Evolutionary conservation across 73 alveolate genomes (phyloP).

Genomic region (Uronychia setigera): DNA sequence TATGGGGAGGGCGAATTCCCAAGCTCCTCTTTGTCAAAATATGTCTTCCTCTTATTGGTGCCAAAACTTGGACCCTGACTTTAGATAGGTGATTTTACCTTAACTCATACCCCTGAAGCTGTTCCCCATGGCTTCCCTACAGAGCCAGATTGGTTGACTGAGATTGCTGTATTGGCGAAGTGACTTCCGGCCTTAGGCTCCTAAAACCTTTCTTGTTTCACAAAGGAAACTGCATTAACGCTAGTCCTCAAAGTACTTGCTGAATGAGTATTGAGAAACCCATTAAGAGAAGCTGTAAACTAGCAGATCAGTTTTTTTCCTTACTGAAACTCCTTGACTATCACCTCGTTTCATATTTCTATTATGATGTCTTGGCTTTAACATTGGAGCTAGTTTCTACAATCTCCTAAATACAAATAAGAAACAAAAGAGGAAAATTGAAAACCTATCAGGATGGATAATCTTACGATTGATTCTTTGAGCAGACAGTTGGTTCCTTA

Average conservation of each 20-base stretch:
- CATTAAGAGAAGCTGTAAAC: too few relatives aligned
- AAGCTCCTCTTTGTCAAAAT: background rate
- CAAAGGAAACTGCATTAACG: background rate
- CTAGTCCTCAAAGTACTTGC: background rate
- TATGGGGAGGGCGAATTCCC: background rate
- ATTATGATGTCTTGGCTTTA: too few relatives aligned
- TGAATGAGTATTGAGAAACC: background rate
- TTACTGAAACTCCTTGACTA: too few relatives aligned
- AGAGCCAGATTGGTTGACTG: background rate
- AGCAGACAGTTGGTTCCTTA: too few relatives aligned
- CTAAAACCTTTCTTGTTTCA: background rate
- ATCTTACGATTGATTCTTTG: too few relatives aligned
- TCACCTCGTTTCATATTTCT: too few relatives aligned
- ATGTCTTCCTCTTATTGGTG: background rate
- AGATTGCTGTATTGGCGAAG: background rate
- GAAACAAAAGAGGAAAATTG: too few relatives aligned
- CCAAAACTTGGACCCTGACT: background rate
- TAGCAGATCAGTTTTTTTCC: too few relatives aligned
- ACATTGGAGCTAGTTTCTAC: too few relatives aligned
- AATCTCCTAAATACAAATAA: too few relatives aligned
- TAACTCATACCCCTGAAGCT: background rate
- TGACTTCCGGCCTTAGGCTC: background rate
- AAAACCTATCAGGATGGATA: too few relatives aligned
- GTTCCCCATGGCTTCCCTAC: background rate
- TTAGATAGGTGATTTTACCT: background rate